Evolutionary conservation across 768 basidiomycete species (phyloP).

Genomic region (Amanita rubescens): DNA sequence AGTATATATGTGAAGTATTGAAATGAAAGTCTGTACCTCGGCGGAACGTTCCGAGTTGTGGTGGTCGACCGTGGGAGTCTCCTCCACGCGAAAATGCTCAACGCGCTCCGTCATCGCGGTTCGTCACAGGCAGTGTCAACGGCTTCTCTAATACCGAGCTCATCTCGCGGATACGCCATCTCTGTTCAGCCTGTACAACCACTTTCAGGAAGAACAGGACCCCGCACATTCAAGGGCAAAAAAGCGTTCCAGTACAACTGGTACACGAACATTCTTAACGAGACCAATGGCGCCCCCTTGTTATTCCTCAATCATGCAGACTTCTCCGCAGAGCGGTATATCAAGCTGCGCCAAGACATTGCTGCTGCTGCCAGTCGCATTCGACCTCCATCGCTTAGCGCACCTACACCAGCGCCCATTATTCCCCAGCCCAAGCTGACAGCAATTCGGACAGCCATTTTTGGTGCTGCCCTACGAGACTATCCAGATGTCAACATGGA

Average conservation of each 20-base stretch:
- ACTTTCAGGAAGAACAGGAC: slow-evolving; percentile 44
- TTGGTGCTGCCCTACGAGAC: slow-evolving; percentile 71
- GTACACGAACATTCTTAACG: slow-evolving; percentile 65
- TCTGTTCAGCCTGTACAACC: slow-evolving; percentile 45
- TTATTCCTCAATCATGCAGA: slow-evolving; percentile 76
- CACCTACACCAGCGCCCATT: slow-evolving; percentile 21
- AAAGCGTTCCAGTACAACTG: slow-evolving; percentile 78
- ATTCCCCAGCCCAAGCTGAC: slow-evolving; percentile 47
- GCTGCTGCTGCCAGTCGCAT: slow-evolving; percentile 43
- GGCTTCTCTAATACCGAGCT: slow-evolving; percentile 18
- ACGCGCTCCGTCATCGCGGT: slow-evolving; percentile 20
- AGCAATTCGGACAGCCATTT: slow-evolving; percentile 69
- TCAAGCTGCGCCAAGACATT: slow-evolving; percentile 65
- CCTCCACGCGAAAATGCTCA: background rate
- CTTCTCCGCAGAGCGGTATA: slow-evolving; percentile 61
- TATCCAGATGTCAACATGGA: slow-evolving; percentile 41
- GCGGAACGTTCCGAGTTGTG: background rate
- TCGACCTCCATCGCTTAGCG: slow-evolving; percentile 29
- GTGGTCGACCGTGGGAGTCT: background rate
- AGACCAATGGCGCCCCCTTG: slow-evolving; percentile 50
- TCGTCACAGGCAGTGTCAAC: slow-evolving; percentile 14
- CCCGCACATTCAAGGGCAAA: slow-evolving; percentile 69
- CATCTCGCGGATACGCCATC: slow-evolving; percentile 45
- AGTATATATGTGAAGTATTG: too few relatives aligned
- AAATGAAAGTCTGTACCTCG: background rate